These are phyloP conservation scores for Cyclotella cryptica DNA, from an alignment of 108 stramenopile species.

Conservation along the genomic window DNA sequence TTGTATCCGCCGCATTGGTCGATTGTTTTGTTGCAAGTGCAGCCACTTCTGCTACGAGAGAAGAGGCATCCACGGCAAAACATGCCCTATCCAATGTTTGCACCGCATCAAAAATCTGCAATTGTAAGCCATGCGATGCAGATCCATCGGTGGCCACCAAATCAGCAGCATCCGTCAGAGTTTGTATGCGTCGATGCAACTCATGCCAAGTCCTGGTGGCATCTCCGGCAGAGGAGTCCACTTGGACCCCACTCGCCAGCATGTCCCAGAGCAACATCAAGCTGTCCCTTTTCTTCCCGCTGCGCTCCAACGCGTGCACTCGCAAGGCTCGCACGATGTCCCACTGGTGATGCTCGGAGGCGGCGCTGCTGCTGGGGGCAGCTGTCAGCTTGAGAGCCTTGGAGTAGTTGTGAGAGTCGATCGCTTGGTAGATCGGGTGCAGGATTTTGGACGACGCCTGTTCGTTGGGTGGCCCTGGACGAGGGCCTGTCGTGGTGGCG, in stretches of 20 bases:
- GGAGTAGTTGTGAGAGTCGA: constrained; percentile 71
- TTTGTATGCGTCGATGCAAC: constrained; percentile 14
- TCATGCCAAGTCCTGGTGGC: not conserved
- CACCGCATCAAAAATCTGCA: constrained; percentile 29
- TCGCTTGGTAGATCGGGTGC: constrained; percentile 72
- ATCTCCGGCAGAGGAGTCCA: not conserved
- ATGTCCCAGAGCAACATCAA: constrained; percentile 52
- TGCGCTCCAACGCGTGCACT: constrained; percentile 66
- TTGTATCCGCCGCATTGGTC: not conserved
- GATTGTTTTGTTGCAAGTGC: not conserved
- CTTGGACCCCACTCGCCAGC: constrained; percentile 23
- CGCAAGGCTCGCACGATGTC: constrained; percentile 67
- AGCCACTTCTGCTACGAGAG: not conserved
- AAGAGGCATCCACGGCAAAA: not conserved
- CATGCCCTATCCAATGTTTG: constrained; percentile 23
- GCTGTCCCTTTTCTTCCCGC: constrained; percentile 63
- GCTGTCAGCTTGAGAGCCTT: constrained; percentile 73
- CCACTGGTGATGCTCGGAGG: constrained; percentile 42
- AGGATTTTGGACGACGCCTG: constrained; percentile 34
- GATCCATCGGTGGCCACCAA: not conserved
- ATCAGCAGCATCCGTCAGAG: constrained; percentile 20
- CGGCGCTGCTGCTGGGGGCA: constrained; percentile 17
- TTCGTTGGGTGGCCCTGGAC: constrained; percentile 19
- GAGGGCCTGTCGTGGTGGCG: not conserved
- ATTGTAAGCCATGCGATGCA: not conserved